phyloP scores from a whole-genome alignment of 1,139 yeast genomes.

The Saccharomycopsis phalli region DNA sequence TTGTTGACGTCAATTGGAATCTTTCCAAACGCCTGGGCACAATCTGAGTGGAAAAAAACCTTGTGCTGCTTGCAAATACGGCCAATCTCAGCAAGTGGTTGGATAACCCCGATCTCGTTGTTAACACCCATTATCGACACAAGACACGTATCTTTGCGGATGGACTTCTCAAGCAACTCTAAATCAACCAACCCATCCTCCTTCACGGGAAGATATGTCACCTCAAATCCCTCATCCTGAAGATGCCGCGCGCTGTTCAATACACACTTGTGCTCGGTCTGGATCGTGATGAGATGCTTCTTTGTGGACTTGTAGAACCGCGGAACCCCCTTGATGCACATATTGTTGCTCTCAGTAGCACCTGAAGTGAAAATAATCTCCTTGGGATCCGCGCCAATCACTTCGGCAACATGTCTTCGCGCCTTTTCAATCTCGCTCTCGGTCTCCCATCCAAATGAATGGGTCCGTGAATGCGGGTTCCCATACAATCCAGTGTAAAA shows the following conservation, averaged over 20 bases:
- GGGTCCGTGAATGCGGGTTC: slow-evolving; percentile 95
- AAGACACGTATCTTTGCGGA: slow-evolving; percentile 82
- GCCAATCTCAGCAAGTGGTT: slow-evolving; percentile 93
- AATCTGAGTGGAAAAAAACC: slow-evolving; percentile 97
- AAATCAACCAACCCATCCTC: slow-evolving; percentile 72
- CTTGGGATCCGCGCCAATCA: slow-evolving; percentile 90
- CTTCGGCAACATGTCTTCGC: slow-evolving; percentile 67
- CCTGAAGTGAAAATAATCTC: slow-evolving; percentile 96
- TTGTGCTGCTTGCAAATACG: slow-evolving; percentile 75
- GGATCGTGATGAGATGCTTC: slow-evolving; percentile 89
- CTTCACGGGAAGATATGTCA: slow-evolving; percentile 82
- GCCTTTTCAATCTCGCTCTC: slow-evolving; percentile 87
- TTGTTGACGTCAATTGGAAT: slow-evolving; percentile 87
- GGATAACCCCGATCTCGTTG: slow-evolving; percentile 96
- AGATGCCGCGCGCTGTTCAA: slow-evolving; percentile 89
- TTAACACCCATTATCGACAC: slow-evolving; percentile 98
- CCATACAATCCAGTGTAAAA: slow-evolving; percentile 93
- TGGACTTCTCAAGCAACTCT: slow-evolving; percentile 70
- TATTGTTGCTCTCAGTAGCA: slow-evolving; percentile 94
- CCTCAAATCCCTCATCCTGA: slow-evolving; percentile 96
- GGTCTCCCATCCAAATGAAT: slow-evolving; percentile 99
- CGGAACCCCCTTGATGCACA: slow-evolving; percentile 92
- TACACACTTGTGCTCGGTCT: slow-evolving; percentile 97
- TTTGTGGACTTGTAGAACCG: slow-evolving; percentile 84
- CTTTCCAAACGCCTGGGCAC: slow-evolving; percentile 96